Conservation (phyloP, 495 filamentous ascomycete species). For the Delitschia confertaspora region DNA sequence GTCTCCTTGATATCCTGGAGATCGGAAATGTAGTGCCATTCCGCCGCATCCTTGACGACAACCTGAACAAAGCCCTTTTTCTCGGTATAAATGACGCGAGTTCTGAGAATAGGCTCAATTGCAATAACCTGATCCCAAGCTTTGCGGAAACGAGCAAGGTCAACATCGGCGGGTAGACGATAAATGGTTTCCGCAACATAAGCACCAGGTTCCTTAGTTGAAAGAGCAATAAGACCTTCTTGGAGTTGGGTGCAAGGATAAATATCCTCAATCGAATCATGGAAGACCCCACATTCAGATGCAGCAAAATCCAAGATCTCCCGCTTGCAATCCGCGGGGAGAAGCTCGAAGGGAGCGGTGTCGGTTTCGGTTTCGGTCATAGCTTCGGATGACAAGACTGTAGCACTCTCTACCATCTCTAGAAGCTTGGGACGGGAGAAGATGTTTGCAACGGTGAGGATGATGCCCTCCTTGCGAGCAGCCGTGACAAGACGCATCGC, state of each 20-base stretch:
- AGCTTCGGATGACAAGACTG: conserved; percentile 4
- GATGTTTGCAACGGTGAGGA: conserved; percentile 43
- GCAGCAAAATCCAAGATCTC: conserved; percentile 41
- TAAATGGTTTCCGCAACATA: conserved; percentile 40
- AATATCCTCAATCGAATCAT: conserved; percentile 43
- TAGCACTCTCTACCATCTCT: conserved; percentile 38
- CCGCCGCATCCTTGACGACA: conserved; percentile 17
- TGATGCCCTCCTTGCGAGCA: conserved; percentile 19
- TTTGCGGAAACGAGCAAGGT: conserved; percentile 36
- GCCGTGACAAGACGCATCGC: conserved; percentile 28
- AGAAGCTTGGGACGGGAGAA: conserved; percentile 41
- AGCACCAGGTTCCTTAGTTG: conserved; percentile 34
- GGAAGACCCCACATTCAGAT: conserved; percentile 37
- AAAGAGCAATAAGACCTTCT: conserved; percentile 45
- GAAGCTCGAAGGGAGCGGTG: conserved; percentile 41
- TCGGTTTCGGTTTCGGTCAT: conserved; percentile 5
- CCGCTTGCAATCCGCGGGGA: conserved; percentile 29
- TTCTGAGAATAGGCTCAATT: conserved; percentile 35
- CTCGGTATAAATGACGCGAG: conserved; percentile 34
- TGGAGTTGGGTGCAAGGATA: conserved; percentile 53
- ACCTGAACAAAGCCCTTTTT: conserved; percentile 23
- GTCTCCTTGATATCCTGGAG: conserved; percentile 16
- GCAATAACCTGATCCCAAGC: conserved; percentile 41
- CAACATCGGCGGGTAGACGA: conserved; percentile 37
- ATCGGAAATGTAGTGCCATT: conserved; percentile 6